Base-by-base conservation (phyloP, 768 basidiomycete genomes). In the Gelatoporia subvermispora region DNA sequence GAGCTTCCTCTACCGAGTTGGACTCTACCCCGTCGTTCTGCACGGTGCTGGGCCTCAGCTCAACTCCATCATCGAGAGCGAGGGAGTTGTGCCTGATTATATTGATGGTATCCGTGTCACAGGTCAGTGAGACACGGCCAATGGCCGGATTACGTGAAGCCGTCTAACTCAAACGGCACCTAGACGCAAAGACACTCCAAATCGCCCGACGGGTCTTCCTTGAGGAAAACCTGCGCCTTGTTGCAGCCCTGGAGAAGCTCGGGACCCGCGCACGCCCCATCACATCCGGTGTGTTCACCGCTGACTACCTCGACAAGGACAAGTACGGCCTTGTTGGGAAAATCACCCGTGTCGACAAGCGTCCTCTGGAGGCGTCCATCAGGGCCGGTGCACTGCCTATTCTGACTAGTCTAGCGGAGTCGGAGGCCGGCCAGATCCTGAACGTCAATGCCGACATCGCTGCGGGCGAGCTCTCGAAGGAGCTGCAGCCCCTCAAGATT, bases 381-480 rank as follows among this genome's bases (percentile, higher is more conserved):
- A 83, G 91, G 40, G 93, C 95, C 1, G 95, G 96, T 25, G 93
- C 93, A 18, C 77, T 99, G 21, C 96, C 96, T 49, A 96, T 99
- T 68, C 75, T 98, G 17, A 97, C 93, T 55, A 89, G 85, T 65
- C 74, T 99, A 43, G 95, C 96, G 5, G 96, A 98, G 70, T 88
- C 89, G 28, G 77, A 84, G 18, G 92, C 96, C 28, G 96, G 96
- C n/a, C 96, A 99, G 67, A 93, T 99, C 58, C 76, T 98, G 54
- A 99, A 99, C 60, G 96, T 99, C 65, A 99, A 98, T 62, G 96
- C 96, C 18, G 96, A 99, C 65, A 89, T 98, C 53, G 96, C 96
- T 2, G 95, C 96, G 1, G 96, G 95, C 35, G 96, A 99, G 68
- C 80, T 99, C 17, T 88, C 95, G 7, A 96, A 97, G 72, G 95